Evolutionary conservation across 2,329 filamentous ascomycete genomes (phyloP).

Genomic region (Colletotrichum sp.): DNA sequence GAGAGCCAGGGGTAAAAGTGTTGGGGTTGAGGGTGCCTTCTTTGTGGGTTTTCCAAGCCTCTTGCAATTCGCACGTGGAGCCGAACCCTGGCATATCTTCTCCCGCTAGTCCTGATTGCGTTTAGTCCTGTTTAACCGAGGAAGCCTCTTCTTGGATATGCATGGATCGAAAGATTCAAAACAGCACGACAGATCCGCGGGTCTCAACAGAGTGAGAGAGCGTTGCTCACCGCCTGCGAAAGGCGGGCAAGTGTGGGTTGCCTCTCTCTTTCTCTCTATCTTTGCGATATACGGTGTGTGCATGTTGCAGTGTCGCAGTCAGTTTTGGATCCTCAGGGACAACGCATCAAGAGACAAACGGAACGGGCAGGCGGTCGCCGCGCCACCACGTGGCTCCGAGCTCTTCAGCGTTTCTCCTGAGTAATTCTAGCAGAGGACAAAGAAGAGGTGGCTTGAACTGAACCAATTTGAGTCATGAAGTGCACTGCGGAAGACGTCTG

Average conservation of each 20-base stretch:
- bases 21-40: slow-evolving; percentile 13
- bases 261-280: not conserved
- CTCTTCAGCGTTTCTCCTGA: not conserved
- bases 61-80: slow-evolving; percentile 3
- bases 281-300: not conserved
- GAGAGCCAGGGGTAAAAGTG: slow-evolving; percentile 13
- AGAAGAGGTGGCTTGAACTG: not conserved
- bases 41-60: slow-evolving; percentile 4
- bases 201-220: slow-evolving; percentile 12
- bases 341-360: not conserved
- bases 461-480: slow-evolving; percentile 5
- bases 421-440: not conserved
- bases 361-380: not conserved
- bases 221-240: slow-evolving; percentile 8
- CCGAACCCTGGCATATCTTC: slow-evolving; percentile 2
- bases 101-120: not conserved
- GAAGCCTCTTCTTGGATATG: not conserved
- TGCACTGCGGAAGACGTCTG: not conserved
- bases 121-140: slow-evolving; percentile 6
- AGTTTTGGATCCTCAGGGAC: not conserved
- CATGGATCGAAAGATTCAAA: not conserved
- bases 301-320: not conserved
- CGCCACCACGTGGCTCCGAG: not conserved
- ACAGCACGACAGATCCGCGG: not conserved
- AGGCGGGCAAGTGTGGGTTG: not conserved